phyloP scores from a whole-genome alignment of 2,329 filamentous ascomycete species.

The Thermochaetoides dissita region DNA sequence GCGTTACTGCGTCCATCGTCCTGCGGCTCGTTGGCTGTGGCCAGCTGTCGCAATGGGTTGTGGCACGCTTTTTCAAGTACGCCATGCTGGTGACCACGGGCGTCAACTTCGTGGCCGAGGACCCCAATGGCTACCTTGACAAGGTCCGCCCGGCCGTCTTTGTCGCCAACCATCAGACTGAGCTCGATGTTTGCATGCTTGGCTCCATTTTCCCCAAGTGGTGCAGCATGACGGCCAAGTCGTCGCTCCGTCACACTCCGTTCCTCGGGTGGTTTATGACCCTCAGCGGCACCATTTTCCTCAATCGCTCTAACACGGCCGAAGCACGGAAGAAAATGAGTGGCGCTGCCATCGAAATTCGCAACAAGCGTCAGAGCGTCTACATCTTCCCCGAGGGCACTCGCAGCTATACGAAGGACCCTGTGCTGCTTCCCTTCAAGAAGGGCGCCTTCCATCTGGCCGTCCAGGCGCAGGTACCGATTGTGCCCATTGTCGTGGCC shows the following conservation, averaged over 20 bases:
- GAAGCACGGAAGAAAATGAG: constrained; percentile 77
- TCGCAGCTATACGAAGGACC: constrained; percentile 71
- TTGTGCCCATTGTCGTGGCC: constrained; percentile 71
- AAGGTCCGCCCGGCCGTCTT: constrained; percentile 72
- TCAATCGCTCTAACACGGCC: constrained; percentile 74
- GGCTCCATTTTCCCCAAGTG: constrained; percentile 80
- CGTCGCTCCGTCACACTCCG: constrained; percentile 61
- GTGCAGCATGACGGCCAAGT: constrained; percentile 88
- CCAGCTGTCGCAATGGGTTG: constrained; percentile 73
- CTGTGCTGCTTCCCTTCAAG: constrained; percentile 85
- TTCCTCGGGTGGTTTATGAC: constrained; percentile 92
- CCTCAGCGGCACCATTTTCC: constrained; percentile 81
- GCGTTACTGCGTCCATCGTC: constrained; percentile 57
- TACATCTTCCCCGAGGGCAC: constrained; percentile 91
- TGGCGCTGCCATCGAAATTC: constrained; percentile 69
- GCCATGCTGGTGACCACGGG: constrained; percentile 63
- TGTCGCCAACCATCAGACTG: constrained; percentile 88
- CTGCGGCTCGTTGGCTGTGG: constrained; percentile 59
- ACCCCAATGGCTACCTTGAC: constrained; percentile 47
- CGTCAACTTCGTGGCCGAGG: constrained; percentile 61
- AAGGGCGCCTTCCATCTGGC: constrained; percentile 97
- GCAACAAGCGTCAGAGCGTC: constrained; percentile 55
- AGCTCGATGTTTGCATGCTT: constrained; percentile 87
- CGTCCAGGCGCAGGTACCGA: constrained; percentile 81
- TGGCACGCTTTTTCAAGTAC: constrained; percentile 66